phyloP scores from a whole-genome alignment of 495 filamentous ascomycete species.

The Penicillium cataractarum region DNA sequence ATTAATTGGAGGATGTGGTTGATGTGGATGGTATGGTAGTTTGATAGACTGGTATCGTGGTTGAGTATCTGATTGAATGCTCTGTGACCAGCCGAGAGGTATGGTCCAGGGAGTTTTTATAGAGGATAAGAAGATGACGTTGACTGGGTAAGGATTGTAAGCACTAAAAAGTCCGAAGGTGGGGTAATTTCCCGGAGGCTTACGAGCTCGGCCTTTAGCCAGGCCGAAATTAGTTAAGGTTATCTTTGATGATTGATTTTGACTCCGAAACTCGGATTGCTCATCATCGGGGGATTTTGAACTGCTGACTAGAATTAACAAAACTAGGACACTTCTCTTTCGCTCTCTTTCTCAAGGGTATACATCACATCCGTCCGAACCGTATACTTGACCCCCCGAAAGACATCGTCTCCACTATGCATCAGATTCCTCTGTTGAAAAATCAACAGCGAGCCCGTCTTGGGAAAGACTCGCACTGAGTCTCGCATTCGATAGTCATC shows the following conservation, averaged over 20 bases:
- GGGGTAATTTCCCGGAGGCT: neutral
- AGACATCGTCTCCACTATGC: conserved; percentile 77
- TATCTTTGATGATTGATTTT: too few species aligned
- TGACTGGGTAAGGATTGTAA: too few species aligned
- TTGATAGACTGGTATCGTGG: too few species aligned
- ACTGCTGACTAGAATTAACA: too few species aligned
- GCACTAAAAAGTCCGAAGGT: too few species aligned
- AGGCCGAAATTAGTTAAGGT: neutral
- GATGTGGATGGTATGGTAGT: neutral
- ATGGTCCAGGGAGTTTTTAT: too few species aligned
- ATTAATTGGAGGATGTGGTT: neutral
- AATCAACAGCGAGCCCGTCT: conserved; percentile 69
- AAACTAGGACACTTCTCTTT: too few species aligned
- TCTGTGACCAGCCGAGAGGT: too few species aligned
- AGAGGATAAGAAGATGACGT: too few species aligned
- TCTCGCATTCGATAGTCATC: conserved; percentile 41
- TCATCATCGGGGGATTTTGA: too few species aligned
- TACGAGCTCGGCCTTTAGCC: neutral
- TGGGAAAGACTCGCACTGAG: conserved; percentile 66
- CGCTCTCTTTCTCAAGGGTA: neutral
- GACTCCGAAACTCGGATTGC: too few species aligned
- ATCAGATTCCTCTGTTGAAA: conserved; percentile 74
- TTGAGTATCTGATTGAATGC: too few species aligned
- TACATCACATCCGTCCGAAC: conserved; percentile 83
- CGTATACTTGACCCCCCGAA: conserved; percentile 73